phyloP scores from a whole-genome alignment of 352 stramenopile species.

The Pythium plurisporium region DNA sequence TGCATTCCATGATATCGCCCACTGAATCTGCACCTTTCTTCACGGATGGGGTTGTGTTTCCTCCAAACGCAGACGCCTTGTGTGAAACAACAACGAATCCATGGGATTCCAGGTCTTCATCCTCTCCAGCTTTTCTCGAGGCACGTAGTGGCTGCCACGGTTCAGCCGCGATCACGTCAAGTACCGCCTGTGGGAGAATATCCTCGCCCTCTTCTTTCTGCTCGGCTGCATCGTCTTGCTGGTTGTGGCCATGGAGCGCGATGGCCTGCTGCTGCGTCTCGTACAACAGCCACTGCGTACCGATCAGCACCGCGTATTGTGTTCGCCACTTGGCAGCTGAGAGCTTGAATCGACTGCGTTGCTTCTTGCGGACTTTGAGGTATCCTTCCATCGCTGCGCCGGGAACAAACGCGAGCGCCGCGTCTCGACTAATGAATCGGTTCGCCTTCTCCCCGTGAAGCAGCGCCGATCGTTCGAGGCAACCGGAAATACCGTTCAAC shows the following conservation, averaged over 20 bases:
- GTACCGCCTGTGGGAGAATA: slow-evolving; percentile 39
- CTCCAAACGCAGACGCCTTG: slow-evolving; percentile 3
- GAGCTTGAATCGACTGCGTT: not conserved
- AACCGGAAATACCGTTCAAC: not conserved
- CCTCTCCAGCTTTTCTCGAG: not conserved
- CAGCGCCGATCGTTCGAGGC: not conserved
- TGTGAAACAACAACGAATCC: slow-evolving; percentile 24
- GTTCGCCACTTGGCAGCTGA: slow-evolving; percentile 32
- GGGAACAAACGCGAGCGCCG: slow-evolving; percentile 48
- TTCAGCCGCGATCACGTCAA: slow-evolving; percentile 39
- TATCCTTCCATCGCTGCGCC: slow-evolving; percentile 72
- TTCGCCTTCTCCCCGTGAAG: not conserved
- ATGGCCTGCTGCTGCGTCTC: slow-evolving; percentile 55
- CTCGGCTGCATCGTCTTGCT: slow-evolving; percentile 2
- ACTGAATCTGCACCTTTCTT: not conserved
- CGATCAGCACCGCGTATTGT: slow-evolving; percentile 68
- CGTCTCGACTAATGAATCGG: slow-evolving; percentile 31
- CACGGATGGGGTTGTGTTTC: not conserved
- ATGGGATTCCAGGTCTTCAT: slow-evolving; percentile 20
- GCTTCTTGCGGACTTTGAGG: slow-evolving; percentile 38
- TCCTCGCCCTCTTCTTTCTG: slow-evolving; percentile 8
- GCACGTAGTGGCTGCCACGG: slow-evolving; percentile 9
- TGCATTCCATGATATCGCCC: slow-evolving; percentile 39
- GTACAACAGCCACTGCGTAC: slow-evolving; percentile 68
- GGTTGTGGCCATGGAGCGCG: slow-evolving; percentile 20